These are phyloP conservation scores for Rhizopus microsporus DNA, from an alignment of 371 early-diverging fungal genomes.

Conservation along the genomic window DNA sequence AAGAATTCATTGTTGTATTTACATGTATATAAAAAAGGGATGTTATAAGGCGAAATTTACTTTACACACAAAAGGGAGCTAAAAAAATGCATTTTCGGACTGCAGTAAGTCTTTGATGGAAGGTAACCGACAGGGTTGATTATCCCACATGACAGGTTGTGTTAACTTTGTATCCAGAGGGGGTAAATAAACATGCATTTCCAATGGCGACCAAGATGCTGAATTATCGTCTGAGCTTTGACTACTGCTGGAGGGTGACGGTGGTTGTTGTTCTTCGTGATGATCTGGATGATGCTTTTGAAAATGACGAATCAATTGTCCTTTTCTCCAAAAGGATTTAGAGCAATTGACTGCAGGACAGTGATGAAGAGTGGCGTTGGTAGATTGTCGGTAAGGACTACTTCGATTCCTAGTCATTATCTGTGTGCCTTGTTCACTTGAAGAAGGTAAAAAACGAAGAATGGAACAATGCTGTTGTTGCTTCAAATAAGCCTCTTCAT, in stretches of 20 bases:
- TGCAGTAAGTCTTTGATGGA: slow-evolving; percentile 22
- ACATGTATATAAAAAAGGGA: too few species aligned
- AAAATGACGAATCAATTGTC: slow-evolving; percentile 47
- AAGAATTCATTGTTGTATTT: too few species aligned
- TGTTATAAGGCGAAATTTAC: too few species aligned
- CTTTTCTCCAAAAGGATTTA: slow-evolving; percentile 51
- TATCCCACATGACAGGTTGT: slow-evolving; percentile 5
- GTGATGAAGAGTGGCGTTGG: slow-evolving; percentile 35
- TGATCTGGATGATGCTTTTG: slow-evolving; percentile 18
- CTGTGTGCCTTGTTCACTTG: neutral
- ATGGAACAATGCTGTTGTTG: slow-evolving; percentile 50
- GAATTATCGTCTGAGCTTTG: too few species aligned
- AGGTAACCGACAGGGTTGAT: slow-evolving; percentile 14
- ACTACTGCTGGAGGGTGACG: too few species aligned
- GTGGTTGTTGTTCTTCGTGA: neutral
- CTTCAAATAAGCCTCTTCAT: slow-evolving; percentile 40
- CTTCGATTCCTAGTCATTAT: slow-evolving; percentile 8
- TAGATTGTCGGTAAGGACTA: slow-evolving; percentile 28
- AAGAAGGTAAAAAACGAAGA: slow-evolving; percentile 33
- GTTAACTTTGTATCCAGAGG: slow-evolving; percentile 12
- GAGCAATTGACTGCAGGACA: slow-evolving; percentile 43
- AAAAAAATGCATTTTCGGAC: neutral
- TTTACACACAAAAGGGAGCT: too few species aligned
- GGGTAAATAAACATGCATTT: slow-evolving; percentile 13
- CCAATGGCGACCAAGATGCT: neutral